These are phyloP conservation scores for Nigrospora oryzae DNA, from an alignment of 2,329 filamentous ascomycete genomes.

Conservation along the genomic window DNA sequence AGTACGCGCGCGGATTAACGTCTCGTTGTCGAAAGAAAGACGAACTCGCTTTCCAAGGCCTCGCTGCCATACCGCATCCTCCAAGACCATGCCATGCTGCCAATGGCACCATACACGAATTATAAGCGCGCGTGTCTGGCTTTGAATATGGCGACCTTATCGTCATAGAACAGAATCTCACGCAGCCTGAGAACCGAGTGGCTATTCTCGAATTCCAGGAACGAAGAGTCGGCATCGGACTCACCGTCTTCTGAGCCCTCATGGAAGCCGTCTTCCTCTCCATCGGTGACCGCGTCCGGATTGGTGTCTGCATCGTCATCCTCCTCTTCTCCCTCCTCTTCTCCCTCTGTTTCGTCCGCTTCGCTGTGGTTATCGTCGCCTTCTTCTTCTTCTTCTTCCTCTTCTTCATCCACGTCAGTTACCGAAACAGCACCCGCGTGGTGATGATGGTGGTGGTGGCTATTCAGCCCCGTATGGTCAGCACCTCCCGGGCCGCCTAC, in stretches of 20 bases:
- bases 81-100: too few species aligned
- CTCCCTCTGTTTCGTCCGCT: conserved; percentile 27
- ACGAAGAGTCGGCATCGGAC: conserved; percentile 40
- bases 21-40: too few species aligned
- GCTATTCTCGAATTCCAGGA: conserved; percentile 34
- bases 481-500: conserved; percentile 24
- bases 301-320: conserved; percentile 38
- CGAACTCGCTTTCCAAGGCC: too few species aligned
- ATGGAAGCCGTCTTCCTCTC: conserved; percentile 34
- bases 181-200: conserved; percentile 42
- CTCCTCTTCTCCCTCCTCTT: conserved; percentile 10
- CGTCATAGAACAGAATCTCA: conserved; percentile 79
- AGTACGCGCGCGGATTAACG: too few species aligned
- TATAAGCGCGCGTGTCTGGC: conserved; percentile 48
- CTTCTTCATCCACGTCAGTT: conserved; percentile 3
- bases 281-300: conserved; percentile 35
- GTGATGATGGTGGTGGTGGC: conserved; percentile 8
- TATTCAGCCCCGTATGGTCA: conserved; percentile 5
- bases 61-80: too few species aligned
- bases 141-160: conserved; percentile 74
- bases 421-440: conserved; percentile 1
- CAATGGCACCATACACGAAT: not conserved
- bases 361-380: conserved; percentile 25
- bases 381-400: conserved; percentile 16
- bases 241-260: conserved; percentile 37